Evolutionary conservation across 805 yeast species (phyloP).

Genomic region (Pichia occidentalis): DNA sequence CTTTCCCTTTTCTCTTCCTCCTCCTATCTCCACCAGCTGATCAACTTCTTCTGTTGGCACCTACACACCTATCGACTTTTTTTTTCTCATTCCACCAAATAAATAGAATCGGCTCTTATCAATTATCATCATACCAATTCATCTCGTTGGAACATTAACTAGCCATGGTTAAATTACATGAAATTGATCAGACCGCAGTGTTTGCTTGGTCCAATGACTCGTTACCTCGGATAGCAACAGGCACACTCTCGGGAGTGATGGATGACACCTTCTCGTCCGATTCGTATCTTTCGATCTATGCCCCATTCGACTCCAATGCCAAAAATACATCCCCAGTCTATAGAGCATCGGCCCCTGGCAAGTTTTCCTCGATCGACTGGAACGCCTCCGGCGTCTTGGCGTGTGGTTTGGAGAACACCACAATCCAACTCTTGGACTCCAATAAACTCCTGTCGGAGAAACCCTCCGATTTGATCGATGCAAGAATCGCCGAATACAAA

Average conservation of each 20-base stretch:
- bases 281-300: conserved; percentile 76
- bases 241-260: conserved; percentile 94
- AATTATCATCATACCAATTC: too few species aligned
- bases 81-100: conserved; percentile 7
- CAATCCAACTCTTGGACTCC: conserved; percentile 72
- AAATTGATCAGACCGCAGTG: conserved; percentile 80
- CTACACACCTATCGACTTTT: conserved; percentile 1
- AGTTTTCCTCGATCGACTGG: conserved; percentile 83
- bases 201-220: conserved; percentile 88
- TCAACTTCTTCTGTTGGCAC: too few species aligned
- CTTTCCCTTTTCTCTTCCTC: too few species aligned
- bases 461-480: conserved; percentile 30
- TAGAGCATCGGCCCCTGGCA: conserved; percentile 44
- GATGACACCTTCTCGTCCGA: conserved; percentile 79
- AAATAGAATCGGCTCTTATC: too few species aligned
- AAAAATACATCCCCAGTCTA: conserved; percentile 33
- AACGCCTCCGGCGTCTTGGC: conserved; percentile 63
- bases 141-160: too few species aligned
- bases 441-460: conserved; percentile 38
- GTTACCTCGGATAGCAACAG: conserved; percentile 77
- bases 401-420: conserved; percentile 84
- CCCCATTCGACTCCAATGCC: conserved; percentile 42
- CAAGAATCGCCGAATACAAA: conserved; percentile 44
- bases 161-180: conserved; percentile 74
- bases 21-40: too few species aligned